Evolutionary conservation across 139 green algal genomes (phyloP), one percentile per base, ranked within the genome.

Genomic region (Limnomonas spitsbergensis): DNA sequence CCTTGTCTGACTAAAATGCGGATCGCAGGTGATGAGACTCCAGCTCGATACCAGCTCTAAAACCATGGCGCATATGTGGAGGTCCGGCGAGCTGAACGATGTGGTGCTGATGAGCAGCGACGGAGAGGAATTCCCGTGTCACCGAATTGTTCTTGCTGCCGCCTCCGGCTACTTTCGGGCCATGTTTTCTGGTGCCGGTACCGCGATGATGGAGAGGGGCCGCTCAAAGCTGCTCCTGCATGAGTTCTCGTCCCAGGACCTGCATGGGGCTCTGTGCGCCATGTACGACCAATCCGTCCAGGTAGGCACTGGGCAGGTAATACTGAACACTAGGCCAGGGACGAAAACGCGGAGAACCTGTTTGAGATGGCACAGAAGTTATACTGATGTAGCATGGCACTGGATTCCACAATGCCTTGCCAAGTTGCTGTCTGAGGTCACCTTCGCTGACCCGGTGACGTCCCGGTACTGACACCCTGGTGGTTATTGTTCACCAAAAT

Each of bases 81-180:
- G 56, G n/a, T 7, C n/a, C 9, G 56, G n/a, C 7, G 7, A 70
- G 56, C 56, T 70, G 27, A 35, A 20, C 29, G 56, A 70, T 32
- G 56, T 70, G 27, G 56, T 70, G 56, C n/a, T 70, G n/a, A 24
- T 24, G 7, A 36, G 56, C 29, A 31, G 20, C 35, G 67, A 74
- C 35, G 31, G 32, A 39, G 6, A 6, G 7, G 4, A 74, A 40
- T 39, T 74, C 24, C 67, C 67, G 29, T 40, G 32, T 40, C 67
- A 74, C 36, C 67, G 67, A 6, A 27, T 74, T 20, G 67, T 40
- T 3, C 67, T 74, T 27, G 67, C 67, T 35, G 67, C 67, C 32
- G 34, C 24, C 36, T 74, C 20, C 9, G 67, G 67, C 34, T 74
- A 74, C 67, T 74, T 74, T 31, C 39, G 67, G 32, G 67, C 67